Evolutionary conservation across 331 rosid species (phyloP).

Genomic region (Cydonia oblonga): DNA sequence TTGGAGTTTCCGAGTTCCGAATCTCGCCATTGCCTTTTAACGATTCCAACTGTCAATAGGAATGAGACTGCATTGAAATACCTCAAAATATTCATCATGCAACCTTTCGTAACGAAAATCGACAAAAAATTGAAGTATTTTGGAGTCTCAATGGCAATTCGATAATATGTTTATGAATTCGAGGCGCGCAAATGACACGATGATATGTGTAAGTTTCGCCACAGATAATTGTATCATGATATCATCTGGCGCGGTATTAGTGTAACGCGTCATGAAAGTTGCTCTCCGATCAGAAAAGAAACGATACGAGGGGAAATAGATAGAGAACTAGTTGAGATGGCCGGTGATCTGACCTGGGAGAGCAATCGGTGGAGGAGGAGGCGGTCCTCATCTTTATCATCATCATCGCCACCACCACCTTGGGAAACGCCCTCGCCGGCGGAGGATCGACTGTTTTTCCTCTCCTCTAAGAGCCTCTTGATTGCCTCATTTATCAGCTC

Average conservation of each 20-base stretch:
- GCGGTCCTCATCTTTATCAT: slow-evolving; percentile 32
- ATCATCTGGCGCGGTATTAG: too few relatives aligned
- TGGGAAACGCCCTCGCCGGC: slow-evolving; percentile 6
- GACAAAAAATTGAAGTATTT: too few relatives aligned
- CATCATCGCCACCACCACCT: not conserved
- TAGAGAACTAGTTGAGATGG: not conserved
- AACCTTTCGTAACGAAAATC: too few relatives aligned
- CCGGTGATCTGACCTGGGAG: slow-evolving; percentile 30
- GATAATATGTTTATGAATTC: too few relatives aligned
- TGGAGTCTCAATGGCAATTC: too few relatives aligned
- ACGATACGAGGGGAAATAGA: not conserved
- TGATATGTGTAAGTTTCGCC: too few relatives aligned
- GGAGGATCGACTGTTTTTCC: slow-evolving; percentile 11
- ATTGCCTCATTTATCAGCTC: slow-evolving; percentile 46
- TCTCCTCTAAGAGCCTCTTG: slow-evolving; percentile 41
- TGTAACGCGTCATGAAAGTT: not conserved
- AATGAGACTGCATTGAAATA: not conserved
- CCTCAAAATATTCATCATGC: too few relatives aligned
- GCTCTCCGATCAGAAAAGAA: not conserved
- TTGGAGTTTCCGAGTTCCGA: too few relatives aligned
- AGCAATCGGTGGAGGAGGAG: slow-evolving; percentile 48
- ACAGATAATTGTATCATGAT: too few relatives aligned
- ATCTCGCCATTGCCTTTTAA: slow-evolving; percentile 22
- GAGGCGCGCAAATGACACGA: too few relatives aligned
- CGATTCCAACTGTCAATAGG: slow-evolving; percentile 32